Evolutionary conservation across 331 rosid genomes (phyloP), one percentile per base, ranked within the genome.

Genomic region (Quercus phellos): DNA sequence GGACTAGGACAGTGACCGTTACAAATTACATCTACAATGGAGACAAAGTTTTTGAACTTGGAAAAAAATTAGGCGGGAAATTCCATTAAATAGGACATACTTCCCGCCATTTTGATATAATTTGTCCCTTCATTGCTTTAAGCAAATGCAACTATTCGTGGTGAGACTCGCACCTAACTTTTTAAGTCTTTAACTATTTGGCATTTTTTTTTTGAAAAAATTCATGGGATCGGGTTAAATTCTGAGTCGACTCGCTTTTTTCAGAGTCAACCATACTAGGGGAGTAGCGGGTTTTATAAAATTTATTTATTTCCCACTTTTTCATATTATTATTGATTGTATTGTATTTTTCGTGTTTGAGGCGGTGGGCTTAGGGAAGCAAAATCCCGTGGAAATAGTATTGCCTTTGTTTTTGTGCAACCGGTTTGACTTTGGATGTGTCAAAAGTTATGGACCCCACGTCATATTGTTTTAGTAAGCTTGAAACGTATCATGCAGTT

Each of bases 41-140:
- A 38, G 46, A 38, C 46, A 38, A 51, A 56, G 27, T 11, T 4
- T 17, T 34, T 11, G 6, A 42, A 42, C 7, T 13, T 30, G 56
- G 64, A 17, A 79, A 22, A 14, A 72, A 54, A 8, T 38, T 66
- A 42, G 17, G 81, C 82, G 76, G 66, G 70, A 70, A 79, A 77
- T 38, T 38, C 26, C 75, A 64, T 70, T 34, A 30, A 73, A 70
- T 77, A 73, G 79, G 76, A 51, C 19, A 24, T 77, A 32, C 42
- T 78, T 86, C 89, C 84, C 89, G 87, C 89, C 89, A 80, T 35
- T 63, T 56, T 72, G 53, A 8, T 60, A 42, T 50, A 81, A 81
- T 77, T 77, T 38, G 16, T 22, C 43, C 11, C 55, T 34, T 34
- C 58, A 13, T 32, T 0, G 5, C 1, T 2, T 43, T 43, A 4